A percentile compares a stretch with the other conserved stretches of the same genome.
Conservation (phyloP, 2,329 filamentous ascomycete species). For the Ophiostoma triangulosporum region DNA sequence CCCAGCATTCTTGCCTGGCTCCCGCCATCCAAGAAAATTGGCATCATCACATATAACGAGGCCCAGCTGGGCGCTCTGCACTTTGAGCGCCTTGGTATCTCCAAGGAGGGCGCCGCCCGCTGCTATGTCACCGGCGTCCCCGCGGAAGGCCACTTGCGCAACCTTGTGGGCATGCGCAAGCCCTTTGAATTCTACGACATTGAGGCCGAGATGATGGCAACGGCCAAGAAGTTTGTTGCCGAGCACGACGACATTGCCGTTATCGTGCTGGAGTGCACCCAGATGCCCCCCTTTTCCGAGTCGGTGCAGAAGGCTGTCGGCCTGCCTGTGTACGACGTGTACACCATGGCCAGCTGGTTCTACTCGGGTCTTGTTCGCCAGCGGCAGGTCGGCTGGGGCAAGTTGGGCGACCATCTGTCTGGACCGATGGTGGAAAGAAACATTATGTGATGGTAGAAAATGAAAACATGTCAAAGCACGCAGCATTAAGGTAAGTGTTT, state of each 20-base stretch:
- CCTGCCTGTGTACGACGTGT: background rate
- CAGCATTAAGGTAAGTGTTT: background rate
- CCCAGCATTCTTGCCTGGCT: background rate
- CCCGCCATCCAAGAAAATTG: constrained; percentile 2
- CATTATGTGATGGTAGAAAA: background rate
- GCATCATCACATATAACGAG: constrained; percentile 5
- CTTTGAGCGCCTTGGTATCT: constrained; percentile 5
- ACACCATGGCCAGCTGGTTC: constrained; percentile 1
- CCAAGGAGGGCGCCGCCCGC: background rate
- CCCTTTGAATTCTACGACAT: background rate
- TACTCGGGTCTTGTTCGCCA: background rate
- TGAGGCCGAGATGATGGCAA: background rate
- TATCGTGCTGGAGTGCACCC: background rate
- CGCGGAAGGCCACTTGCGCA: background rate
- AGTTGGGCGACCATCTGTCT: background rate
- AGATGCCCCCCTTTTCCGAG: background rate
- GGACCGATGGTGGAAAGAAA: background rate
- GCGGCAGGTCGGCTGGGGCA: background rate
- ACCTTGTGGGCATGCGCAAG: background rate
- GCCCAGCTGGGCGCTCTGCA: constrained; percentile 1
- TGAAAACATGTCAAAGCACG: too few relatives aligned
- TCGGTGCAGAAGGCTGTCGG: background rate
- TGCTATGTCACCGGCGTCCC: background rate
- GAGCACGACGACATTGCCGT: background rate
- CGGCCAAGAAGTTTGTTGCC: background rate